Evolutionary conservation across 257 asterid species (phyloP), one percentile per base, ranked within the genome.

Genomic region (Scutellaria minor): DNA sequence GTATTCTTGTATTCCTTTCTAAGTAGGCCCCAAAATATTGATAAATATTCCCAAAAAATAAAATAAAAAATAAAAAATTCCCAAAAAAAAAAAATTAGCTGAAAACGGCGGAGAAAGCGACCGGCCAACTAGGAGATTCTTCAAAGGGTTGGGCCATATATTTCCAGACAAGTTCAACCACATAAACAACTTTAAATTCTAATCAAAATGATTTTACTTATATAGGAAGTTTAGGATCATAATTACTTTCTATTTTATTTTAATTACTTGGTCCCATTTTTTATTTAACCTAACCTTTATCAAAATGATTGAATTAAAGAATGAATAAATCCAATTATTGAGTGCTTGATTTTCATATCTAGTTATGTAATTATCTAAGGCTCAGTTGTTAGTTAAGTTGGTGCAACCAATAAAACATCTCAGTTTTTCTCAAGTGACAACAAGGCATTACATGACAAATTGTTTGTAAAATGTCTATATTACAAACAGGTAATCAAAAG

Each of bases 71-170:
- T 47, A 14, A 62, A 57, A 61, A 62, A 24, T 1, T 10, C 64
- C 53, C 56, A 59, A 71, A 69, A 55, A 15, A 55, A 2, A 37
- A 51, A 78, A 71, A 66, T 56, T 10, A 69, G 71, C 63, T 72
- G 46, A 78, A 80, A 82, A 78, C 83, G 86, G 85, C 90, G 87
- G 72, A 70, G 82, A 79, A 73, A 81, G 85, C 48, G 80, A 85
- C 87, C 57, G 50, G 52, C 71, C 75, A 84, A 80, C 85, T 70
- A 39, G 66, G 61, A 83, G 82, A 84, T 80, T 80, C 79, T 73
- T 60, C 24, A 35, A 52, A 18, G 54, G 68, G 58, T 66, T 69
- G 75, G 72, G 78, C 83, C 85, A 83, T 80, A 15, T 31, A 61
- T 74, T 58, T 74, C 72, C 60, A 56, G 64, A 63, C 83, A 71